Base-by-base conservation (phyloP, 2,329 filamentous ascomycete genomes). In the Knoxdaviesia capensis region DNA sequence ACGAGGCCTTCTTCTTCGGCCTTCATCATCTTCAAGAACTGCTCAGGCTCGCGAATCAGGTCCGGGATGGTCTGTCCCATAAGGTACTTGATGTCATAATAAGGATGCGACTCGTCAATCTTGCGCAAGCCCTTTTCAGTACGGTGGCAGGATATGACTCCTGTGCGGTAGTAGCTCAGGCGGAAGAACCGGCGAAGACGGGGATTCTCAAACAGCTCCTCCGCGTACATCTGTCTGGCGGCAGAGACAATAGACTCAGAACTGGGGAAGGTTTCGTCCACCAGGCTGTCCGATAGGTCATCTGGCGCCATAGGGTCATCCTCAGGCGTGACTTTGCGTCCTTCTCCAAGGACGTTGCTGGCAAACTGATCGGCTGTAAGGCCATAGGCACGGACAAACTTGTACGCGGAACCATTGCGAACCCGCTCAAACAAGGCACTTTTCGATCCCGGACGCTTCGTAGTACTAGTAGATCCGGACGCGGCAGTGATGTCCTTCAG, bases 11-110 rank as follows among this genome's bases (percentile, higher is more conserved):
- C 90, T 52, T 90, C 81, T 57, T 98, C 90, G 2, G 90, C 90
- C 56, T 86, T 92, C 58, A 96, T 76, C 90, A 98, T 98, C 61
- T 92, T 88, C 43, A 98, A 64, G 56, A 90, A 98, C 30, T 94
- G 66, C 48, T 94, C 87, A 1, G 90, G 90, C 42, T 82, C 77
- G 41, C 77, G 74, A 3, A 85, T 80, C 45, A 96, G 72, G 49
- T 90, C 81, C 36, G 67, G 65, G 46, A 94, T 80, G 6, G 83
- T 82, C 58, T 94, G 87, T 51, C 90, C 86, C 48, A 85, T 77
- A 20, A 98, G 68, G 52, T 98, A 98, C 59, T 98, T 94, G 64
- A 98, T 84, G 58, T 96, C 90, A 56, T 96, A 96, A 59, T 92
- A 96, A 0, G 86, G 85, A 53, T 96, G 87, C 29, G 90, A 77